Conservation (phyloP, 2,329 filamentous ascomycete genomes). For the Balansia obtecta region DNA sequence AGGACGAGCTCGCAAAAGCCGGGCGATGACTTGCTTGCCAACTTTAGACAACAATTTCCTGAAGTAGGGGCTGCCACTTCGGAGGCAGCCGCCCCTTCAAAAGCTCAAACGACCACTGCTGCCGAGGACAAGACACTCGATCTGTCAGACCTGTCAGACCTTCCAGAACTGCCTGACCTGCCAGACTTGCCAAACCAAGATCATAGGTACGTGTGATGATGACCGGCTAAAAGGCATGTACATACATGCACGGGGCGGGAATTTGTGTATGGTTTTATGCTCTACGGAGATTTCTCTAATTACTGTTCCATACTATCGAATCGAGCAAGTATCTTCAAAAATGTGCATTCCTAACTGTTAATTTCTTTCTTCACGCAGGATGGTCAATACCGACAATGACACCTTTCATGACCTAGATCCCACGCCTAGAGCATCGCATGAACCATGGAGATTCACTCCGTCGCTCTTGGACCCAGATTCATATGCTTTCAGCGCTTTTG, state of each 20-base stretch:
- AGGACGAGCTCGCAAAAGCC: constrained; percentile 74
- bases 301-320: background rate
- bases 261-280: too few species aligned
- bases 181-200: constrained; percentile 7
- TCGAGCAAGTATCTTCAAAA: background rate
- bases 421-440: constrained; percentile 66
- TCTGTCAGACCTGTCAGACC: background rate
- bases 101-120: constrained; percentile 20
- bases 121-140: constrained; percentile 13
- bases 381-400: constrained; percentile 15
- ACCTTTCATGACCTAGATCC: constrained; percentile 60
- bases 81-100: constrained; percentile 28
- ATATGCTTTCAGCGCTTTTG: constrained; percentile 67
- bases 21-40: constrained; percentile 66
- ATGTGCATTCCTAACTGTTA: background rate
- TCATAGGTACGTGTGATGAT: constrained; percentile 15
- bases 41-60: constrained; percentile 73
- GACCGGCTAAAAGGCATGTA: too few species aligned
- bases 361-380: constrained; percentile 7
- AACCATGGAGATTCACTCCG: constrained; percentile 79
- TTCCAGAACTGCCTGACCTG: too few species aligned
- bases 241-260: too few species aligned
- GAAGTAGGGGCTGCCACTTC: constrained; percentile 48
- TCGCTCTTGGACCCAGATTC: constrained; percentile 79
- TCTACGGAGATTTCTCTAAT: background rate